Evolutionary conservation across 2,329 filamentous ascomycete species (phyloP), one percentile per base, ranked within the genome.

Genomic region (Neonectria coccinea): DNA sequence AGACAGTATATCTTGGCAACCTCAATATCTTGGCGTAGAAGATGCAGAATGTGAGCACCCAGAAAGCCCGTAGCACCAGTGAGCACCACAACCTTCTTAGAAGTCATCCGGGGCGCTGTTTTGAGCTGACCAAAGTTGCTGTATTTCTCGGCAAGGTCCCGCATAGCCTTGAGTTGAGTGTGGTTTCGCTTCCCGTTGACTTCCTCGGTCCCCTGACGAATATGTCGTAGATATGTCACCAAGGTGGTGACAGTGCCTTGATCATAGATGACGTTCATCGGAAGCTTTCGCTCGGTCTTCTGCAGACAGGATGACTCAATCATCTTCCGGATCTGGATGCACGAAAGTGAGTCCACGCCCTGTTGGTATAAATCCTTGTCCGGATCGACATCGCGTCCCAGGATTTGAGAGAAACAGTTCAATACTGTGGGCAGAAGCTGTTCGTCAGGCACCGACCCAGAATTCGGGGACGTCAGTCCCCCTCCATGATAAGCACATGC

Each of bases 1-100:
- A 92, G 54, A 10, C 74, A 75, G 31, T 68, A 69, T 0, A 74
- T 18, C 25, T 27, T 73, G 0, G 51, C 25, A 1, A 72, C 9
- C 0, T 36, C 3, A 0, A 29, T 1, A n/a, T 71, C 57, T 1
- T 61, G 47, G 0, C 45, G 65, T 7, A 75, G 67, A 25, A 67
- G 33, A 3, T 74, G 47, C 4, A 76, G 67, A 1, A 90, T 78
- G 67, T 90, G 88, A 0, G 86, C 82, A 1, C 90, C 90, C 0
- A 92, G 80, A 2, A 88, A 89, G 1, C 90, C 90, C 0, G 90
- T 92, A 0, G 85, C 84, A 2, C 90, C 90, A 0, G 89, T 92
- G 4, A 92, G 74, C 1, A 89, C 76, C 1, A 75, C 61, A 0
- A 41, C 58, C 1, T 54, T 60, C 1, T 52, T 66, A 0, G 2